Conservation (phyloP, 352 stramenopile genomes). For the Phytophthora brassicae region DNA sequence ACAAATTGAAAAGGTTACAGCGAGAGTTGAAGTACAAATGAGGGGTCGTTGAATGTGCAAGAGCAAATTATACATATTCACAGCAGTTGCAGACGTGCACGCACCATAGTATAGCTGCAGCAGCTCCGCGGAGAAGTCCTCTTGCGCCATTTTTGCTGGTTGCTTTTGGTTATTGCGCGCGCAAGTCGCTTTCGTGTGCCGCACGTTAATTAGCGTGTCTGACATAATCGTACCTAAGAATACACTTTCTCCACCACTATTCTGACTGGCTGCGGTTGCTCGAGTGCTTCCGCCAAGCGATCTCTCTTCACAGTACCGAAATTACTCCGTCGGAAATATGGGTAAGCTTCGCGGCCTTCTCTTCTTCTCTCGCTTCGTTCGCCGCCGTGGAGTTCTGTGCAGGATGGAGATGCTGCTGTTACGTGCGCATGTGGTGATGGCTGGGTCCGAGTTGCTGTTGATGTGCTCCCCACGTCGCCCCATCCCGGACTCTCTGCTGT, state of each 20-base stretch:
- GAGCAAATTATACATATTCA: neutral
- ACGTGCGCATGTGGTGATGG: constrained; percentile 25
- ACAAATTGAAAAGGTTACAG: neutral
- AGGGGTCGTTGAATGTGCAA: neutral
- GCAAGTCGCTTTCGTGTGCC: neutral
- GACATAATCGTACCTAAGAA: neutral
- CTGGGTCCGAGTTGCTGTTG: constrained; percentile 20
- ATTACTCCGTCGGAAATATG: constrained; percentile 88
- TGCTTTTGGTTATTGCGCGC: neutral
- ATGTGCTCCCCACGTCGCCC: constrained; percentile 31
- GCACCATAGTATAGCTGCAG: constrained; percentile 88
- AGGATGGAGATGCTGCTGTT: constrained; percentile 39
- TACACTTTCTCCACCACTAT: neutral
- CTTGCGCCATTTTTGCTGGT: constrained; percentile 54
- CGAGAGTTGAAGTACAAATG: neutral
- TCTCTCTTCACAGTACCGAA: constrained; percentile 56
- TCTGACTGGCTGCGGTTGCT: constrained; percentile 46
- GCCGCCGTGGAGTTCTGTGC: constrained; percentile 33
- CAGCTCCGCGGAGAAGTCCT: constrained; percentile 84
- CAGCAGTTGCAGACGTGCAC: neutral
- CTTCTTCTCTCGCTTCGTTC: constrained; percentile 8
- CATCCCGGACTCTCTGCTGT: constrained; percentile 83
- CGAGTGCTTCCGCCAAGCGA: neutral
- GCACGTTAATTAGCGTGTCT: neutral
- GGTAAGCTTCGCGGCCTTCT: constrained; percentile 60